Evolutionary conservation across 371 early-diverging fungal species (phyloP), one percentile per base, ranked within the genome.

Genomic region (Zopfochytrium polystomum): DNA sequence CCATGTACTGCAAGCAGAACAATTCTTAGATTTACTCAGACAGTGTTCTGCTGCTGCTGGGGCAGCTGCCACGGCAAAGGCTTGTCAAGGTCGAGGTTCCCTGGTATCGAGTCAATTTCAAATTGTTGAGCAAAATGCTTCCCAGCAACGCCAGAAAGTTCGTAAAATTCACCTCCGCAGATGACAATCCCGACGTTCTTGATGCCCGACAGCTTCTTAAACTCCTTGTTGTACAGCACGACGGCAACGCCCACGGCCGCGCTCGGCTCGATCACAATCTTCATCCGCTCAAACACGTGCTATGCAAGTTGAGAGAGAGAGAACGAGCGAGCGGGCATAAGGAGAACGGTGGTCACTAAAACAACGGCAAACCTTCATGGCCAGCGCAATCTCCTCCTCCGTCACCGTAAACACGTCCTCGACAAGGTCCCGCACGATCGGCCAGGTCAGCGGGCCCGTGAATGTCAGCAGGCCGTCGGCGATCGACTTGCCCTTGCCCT

Each of bases 271-370:
- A 81, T 75, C 23, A 76, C 75, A 0, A 79, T 53, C 57, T 81
- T 82, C 72, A 78, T 71, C 9, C 80, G 72, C 49, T 69, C 72
- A 74, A 74, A 84, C 15, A 84, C 71, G n/a, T n/a, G n/a, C n/a
- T n/a, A n/a, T n/a, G n/a, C n/a, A n/a, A n/a, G n/a, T n/a, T n/a
- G n/a, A n/a, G n/a, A n/a, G n/a, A n/a, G n/a, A n/a, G n/a, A n/a
- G n/a, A n/a, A n/a, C n/a, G n/a, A n/a, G n/a, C n/a, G n/a, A n/a
- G n/a, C n/a, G n/a, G n/a, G n/a, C n/a, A n/a, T n/a, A n/a, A n/a
- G n/a, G n/a, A n/a, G n/a, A n/a, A n/a, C n/a, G n/a, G n/a, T n/a
- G n/a, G n/a, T n/a, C n/a, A n/a, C n/a, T n/a, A n/a, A n/a, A n/a
- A n/a, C n/a, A n/a, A n/a, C n/a, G n/a, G n/a, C n/a, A n/a, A 23